Evolutionary conservation across 139 green algal species (phyloP).

Genomic region (Gonium pectorale): DNA sequence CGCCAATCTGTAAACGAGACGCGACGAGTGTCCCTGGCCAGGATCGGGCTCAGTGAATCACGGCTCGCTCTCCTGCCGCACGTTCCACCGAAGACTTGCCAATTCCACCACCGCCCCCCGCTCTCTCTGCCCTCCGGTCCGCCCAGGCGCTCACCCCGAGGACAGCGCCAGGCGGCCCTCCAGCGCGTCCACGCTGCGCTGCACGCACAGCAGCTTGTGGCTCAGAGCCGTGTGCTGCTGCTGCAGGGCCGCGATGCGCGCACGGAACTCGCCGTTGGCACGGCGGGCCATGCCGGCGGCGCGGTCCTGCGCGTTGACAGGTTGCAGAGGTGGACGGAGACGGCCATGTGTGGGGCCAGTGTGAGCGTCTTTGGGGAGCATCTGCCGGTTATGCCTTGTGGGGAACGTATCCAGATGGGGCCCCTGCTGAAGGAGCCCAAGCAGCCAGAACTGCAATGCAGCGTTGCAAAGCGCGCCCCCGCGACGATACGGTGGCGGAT

Average conservation of each 20-base stretch:
- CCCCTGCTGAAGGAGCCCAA: no score
- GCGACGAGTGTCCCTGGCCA: no score
- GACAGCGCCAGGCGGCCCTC: slow-evolving; percentile 59
- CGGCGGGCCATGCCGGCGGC: slow-evolving; percentile 38
- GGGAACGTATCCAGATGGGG: no score
- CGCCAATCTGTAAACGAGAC: no score
- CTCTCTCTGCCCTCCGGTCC: background rate
- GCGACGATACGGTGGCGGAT: no score
- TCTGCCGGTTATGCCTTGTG: no score
- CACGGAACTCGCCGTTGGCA: slow-evolving; percentile 25
- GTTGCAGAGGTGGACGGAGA: background rate
- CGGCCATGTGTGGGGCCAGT: background rate
- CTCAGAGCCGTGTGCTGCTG: slow-evolving; percentile 61
- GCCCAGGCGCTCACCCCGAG: slow-evolving; percentile 44
- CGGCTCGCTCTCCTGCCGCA: no score
- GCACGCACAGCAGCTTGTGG: slow-evolving; percentile 55
- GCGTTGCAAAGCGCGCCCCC: no score
- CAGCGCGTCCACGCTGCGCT: slow-evolving; percentile 57
- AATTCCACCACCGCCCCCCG: background rate
- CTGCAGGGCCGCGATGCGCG: slow-evolving; percentile 44
- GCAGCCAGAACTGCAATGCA: no score
- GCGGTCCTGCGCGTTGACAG: background rate
- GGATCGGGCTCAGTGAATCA: no score
- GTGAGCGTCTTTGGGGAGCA: no score
- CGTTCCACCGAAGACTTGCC: no score